Conservation (phyloP, 371 early-diverging fungal species). For the Mortierella sp. region DNA sequence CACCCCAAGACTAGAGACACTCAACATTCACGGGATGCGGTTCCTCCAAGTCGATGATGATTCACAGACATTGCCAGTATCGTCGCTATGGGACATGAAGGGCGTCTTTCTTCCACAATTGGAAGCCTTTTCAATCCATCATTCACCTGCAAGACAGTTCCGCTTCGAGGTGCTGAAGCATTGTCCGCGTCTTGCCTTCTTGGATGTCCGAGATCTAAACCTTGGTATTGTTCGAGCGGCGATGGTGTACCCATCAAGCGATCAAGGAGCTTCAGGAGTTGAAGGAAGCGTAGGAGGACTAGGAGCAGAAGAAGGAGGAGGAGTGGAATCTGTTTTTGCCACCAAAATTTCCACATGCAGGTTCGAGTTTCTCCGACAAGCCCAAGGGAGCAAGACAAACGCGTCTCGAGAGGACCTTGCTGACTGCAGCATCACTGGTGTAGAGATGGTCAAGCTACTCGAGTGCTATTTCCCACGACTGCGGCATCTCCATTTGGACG, state of each 20-base stretch:
- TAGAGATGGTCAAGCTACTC: conserved; percentile 4
- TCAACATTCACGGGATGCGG: conserved; percentile 23
- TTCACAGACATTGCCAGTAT: neutral
- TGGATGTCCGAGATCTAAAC: conserved; percentile 22
- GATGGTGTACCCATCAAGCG: neutral
- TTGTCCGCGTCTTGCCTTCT: conserved; percentile 11
- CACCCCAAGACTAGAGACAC: conserved; percentile 15
- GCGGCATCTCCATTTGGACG: conserved; percentile 17
- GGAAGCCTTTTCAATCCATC: conserved; percentile 13
- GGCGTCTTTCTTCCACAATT: conserved; percentile 2
- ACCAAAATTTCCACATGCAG: neutral
- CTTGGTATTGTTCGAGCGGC: neutral
- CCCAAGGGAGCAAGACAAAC: neutral
- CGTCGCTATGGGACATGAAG: conserved; percentile 14
- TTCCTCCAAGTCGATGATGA: neutral
- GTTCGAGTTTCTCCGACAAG: neutral
- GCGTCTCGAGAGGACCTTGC: neutral
- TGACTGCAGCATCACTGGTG: neutral
- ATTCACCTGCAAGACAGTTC: conserved; percentile 25
- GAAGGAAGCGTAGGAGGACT: too few species aligned
- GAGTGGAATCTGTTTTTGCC: neutral
- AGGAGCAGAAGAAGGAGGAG: neutral
- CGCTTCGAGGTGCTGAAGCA: conserved; percentile 22
- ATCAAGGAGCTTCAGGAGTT: neutral
- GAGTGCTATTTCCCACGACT: conserved; percentile 13